Conservation (phyloP, 148 eudicot species). For the Arctostaphylos glauca region DNA sequence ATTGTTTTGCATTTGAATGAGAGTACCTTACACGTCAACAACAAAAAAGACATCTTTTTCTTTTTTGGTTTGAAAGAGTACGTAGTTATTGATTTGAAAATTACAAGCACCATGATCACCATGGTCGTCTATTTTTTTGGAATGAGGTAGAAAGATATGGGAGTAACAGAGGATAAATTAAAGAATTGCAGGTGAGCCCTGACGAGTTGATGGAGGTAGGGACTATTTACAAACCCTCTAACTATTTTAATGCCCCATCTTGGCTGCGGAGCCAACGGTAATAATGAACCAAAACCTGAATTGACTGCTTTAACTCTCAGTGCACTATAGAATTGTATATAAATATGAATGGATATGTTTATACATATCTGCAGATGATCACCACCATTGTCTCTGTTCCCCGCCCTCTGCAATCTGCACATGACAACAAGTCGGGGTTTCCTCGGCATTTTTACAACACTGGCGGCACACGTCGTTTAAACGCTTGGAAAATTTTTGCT, state of each 20-base stretch:
- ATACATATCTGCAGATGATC: not conserved
- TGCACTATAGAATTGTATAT: not conserved
- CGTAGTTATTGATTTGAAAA: not conserved
- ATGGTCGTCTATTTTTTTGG: not conserved
- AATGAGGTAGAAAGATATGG: not conserved
- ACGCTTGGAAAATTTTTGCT: too few species aligned
- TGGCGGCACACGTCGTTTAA: too few species aligned
- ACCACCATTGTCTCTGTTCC: not conserved
- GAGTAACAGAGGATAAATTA: not conserved
- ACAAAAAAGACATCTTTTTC: too few species aligned
- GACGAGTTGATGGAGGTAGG: not conserved
- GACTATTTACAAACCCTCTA: not conserved
- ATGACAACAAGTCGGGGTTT: not conserved
- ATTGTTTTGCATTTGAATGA: too few species aligned
- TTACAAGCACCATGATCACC: not conserved
- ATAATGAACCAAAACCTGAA: not conserved
- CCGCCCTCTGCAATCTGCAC: conserved; percentile 5
- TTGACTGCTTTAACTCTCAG: not conserved
- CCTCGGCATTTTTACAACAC: too few species aligned
- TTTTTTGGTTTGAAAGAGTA: not conserved
- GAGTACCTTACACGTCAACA: too few species aligned
- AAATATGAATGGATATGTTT: too few species aligned
- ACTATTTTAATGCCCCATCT: not conserved
- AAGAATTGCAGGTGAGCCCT: not conserved
- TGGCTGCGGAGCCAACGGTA: not conserved